A percentile compares a stretch with the other conserved stretches of the same genome.
Conservation (phyloP, 345 rosid species). For the Erysimum cheiranthoides region DNA sequence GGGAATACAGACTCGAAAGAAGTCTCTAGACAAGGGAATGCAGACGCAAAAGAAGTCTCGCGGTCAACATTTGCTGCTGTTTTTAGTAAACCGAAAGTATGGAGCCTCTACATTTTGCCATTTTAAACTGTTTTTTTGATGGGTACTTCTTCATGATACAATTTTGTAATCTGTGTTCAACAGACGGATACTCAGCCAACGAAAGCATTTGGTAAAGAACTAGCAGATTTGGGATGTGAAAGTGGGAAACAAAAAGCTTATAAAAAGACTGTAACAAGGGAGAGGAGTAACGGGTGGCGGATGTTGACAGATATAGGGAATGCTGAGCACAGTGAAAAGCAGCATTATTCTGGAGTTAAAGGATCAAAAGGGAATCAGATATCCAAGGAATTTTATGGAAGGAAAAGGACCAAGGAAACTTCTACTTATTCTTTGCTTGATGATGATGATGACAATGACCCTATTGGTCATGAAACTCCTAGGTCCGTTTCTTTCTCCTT, state of each 20-base stretch:
- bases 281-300: conserved; percentile 36
- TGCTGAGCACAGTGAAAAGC: conserved; percentile 38
- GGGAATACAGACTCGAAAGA: conserved; percentile 29
- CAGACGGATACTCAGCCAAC: conserved; percentile 55
- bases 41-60: conserved; percentile 46
- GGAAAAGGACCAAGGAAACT: conserved; percentile 41
- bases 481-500: conserved; percentile 33
- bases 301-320: conserved; percentile 48
- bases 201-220: conserved; percentile 50
- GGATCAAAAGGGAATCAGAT: conserved; percentile 29
- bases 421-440: conserved; percentile 41
- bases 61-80: conserved; percentile 53
- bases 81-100: conserved; percentile 62
- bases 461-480: conserved; percentile 18
- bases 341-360: conserved; percentile 37
- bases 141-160: conserved; percentile 2
- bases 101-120: conserved; percentile 34
- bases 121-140: conserved; percentile 23
- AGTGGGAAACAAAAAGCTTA: conserved; percentile 42
- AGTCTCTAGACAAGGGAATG: not conserved
- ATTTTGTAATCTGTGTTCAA: conserved; percentile 39
- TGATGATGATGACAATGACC: conserved; percentile 37
- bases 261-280: conserved; percentile 41
- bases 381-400: conserved; percentile 32
- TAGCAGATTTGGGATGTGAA: conserved; percentile 46